A percentile compares a stretch with the other conserved stretches of the same genome.
These are phyloP conservation scores for Hippophae rhamnoides DNA, from an alignment of 306 rosid species.

Conservation along the genomic window DNA sequence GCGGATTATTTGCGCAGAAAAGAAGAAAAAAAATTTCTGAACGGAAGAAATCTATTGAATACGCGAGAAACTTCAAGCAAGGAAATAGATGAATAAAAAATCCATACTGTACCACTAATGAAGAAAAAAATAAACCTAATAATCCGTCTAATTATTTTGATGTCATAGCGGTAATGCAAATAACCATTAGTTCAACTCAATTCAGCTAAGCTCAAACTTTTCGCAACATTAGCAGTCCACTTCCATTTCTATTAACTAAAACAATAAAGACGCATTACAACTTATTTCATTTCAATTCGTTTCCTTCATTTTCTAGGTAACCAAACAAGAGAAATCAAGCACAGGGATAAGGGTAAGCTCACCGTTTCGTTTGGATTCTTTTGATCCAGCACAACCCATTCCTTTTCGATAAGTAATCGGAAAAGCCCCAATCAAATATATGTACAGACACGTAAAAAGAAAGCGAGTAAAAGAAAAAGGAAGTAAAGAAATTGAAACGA, in stretches of 20 bases:
- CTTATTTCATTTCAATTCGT: background rate
- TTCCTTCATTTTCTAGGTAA: constrained; percentile 12
- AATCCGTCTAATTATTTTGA: background rate
- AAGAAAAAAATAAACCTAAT: background rate
- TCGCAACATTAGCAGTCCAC: background rate
- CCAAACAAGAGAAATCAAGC: constrained; percentile 15
- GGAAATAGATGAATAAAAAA: background rate
- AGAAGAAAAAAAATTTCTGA: too few species aligned
- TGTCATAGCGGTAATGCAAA: background rate
- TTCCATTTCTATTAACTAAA: background rate
- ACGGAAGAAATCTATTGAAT: background rate
- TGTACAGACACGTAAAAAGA: background rate
- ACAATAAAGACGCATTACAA: background rate
- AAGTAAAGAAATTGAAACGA: constrained; percentile 1
- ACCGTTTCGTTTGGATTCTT: constrained; percentile 78
- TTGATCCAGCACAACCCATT: constrained; percentile 95
- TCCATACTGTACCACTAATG: too few species aligned
- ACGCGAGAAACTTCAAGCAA: background rate
- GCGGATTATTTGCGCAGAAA: too few species aligned
- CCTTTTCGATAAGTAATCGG: background rate
- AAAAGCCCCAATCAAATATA: background rate
- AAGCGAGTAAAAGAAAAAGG: background rate
- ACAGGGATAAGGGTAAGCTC: constrained; percentile 18
- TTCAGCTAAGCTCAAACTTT: background rate
- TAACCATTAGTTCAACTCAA: background rate